phyloP scores from a whole-genome alignment of 371 early-diverging fungal genomes.

The Mortierella sp. region DNA sequence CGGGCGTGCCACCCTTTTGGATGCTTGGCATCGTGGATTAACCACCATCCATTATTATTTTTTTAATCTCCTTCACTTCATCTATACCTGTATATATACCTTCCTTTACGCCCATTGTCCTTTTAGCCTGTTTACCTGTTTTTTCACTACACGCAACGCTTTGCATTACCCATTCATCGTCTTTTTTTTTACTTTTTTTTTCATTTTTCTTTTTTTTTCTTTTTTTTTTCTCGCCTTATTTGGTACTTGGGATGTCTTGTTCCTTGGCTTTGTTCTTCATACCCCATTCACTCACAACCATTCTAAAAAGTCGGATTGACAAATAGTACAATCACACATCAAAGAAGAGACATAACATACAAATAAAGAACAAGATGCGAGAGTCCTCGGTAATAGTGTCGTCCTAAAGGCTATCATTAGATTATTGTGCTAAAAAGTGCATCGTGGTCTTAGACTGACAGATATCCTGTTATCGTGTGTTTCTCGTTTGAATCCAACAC shows the following conservation, averaged over 20 bases:
- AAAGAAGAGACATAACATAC: no score
- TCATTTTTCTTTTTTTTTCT: background rate
- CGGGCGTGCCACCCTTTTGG: slow-evolving; percentile 53
- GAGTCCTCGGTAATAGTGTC: no score
- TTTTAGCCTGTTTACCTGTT: slow-evolving; percentile 18
- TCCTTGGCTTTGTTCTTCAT: no score
- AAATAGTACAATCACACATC: no score
- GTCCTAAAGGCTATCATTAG: no score
- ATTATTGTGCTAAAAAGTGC: no score
- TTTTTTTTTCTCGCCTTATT: slow-evolving; percentile 1
- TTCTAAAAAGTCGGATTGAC: no score
- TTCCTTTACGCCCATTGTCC: background rate
- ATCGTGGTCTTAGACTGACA: no score
- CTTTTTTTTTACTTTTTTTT: slow-evolving; percentile 1
- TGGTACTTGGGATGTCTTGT: no score
- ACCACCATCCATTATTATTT: background rate
- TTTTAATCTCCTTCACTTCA: background rate
- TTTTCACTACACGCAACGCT: slow-evolving; percentile 8
- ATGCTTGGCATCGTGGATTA: slow-evolving; percentile 51
- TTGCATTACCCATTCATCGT: background rate
- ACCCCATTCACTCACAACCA: no score
- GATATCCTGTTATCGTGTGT: background rate
- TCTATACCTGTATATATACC: background rate
- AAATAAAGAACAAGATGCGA: no score
- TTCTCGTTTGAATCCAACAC: no score